phyloP scores from a whole-genome alignment of 2,329 filamentous ascomycete species.

The Rosellinia necatrix region DNA sequence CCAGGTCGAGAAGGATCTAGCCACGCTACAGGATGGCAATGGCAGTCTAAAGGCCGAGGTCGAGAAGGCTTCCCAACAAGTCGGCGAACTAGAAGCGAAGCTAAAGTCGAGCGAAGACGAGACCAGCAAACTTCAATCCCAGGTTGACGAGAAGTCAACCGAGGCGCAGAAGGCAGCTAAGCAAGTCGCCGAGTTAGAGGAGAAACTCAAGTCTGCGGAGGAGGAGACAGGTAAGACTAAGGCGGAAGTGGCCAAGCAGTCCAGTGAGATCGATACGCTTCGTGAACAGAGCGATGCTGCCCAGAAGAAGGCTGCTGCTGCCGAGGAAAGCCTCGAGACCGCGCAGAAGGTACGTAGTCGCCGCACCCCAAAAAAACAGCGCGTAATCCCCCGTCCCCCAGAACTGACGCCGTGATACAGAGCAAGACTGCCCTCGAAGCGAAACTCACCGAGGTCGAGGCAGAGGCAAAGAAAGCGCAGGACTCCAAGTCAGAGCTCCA shows the following conservation, averaged over 20 bases:
- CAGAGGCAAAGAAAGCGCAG: conserved; percentile 28
- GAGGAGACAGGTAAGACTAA: conserved; percentile 37
- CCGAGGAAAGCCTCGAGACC: conserved; percentile 44
- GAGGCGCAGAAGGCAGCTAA: conserved; percentile 8
- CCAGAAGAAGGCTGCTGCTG: conserved; percentile 45
- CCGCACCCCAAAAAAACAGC: neutral
- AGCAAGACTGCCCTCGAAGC: conserved; percentile 35
- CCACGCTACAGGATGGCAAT: conserved; percentile 34
- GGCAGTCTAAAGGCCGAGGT: conserved; percentile 32
- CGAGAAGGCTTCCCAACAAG: conserved; percentile 34
- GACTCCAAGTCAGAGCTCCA: conserved; percentile 32
- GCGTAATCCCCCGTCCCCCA: neutral
- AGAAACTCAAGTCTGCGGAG: conserved; percentile 34
- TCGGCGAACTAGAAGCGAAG: conserved; percentile 28
- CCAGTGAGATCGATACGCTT: conserved; percentile 38
- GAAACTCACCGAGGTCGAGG: conserved; percentile 35
- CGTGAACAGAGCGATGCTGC: conserved; percentile 42
- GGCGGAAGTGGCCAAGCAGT: conserved; percentile 40
- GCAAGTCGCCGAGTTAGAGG: conserved; percentile 14
- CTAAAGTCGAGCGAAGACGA: conserved; percentile 36
- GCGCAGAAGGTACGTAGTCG: conserved; percentile 39
- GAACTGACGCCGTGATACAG: conserved; percentile 25
- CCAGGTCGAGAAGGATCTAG: conserved; percentile 36
- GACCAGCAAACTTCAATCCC: conserved; percentile 16
- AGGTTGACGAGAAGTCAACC: conserved; percentile 13